Base-by-base conservation (phyloP, 1,284 basidiomycete species). In the Cerrena zonata region DNA sequence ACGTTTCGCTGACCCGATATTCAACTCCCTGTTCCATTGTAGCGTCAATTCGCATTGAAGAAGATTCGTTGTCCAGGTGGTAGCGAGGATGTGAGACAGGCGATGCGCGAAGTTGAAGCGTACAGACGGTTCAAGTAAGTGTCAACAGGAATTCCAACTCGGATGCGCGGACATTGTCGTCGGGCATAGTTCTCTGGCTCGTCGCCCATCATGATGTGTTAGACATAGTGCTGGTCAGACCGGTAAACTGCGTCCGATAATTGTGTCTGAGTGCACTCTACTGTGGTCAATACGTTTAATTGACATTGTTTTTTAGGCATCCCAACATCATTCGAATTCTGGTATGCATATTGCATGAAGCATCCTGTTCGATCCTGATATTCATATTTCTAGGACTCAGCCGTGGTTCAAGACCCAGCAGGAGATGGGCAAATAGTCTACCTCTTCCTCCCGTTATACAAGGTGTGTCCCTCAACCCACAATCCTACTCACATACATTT, bases 391-490 rank as follows among this genome's bases (percentile, higher is more conserved):
- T 51, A 90, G 84, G 94, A 96, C 65, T 93, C 90, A n/a, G 91
- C 92, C 2, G 91, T 95, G 10, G 84, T 94, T 0, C 94, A 96
- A 69, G 94, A 95, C 62, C 84, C 86, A 21, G 86, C 91, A 55
- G 89, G 86, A n/a, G 91, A 94, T 49, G 94, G 93, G 21, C 91
- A 95, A 67, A 89, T 97, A 56, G 91, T 96, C 44, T 97, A 96
- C 65, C 80, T 93, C 23, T 95, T 96, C 73, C 73, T 96, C 13
- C 93, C 94, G 0, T 75, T 91, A 40, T 95, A 93, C 73, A 86
- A 89, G 73, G 88, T 82, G 44, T 45, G 42, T 25, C 26, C 43
- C 41, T 3, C 18, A 43, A 23, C 30, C 7, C 30, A 34, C 22
- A 25, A 49, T 37, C 25, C 13, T n/a, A 62, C 58, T 11, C 61